Conservation (phyloP, 164 flowering plant species). For the Kingdonia uniflora region DNA sequence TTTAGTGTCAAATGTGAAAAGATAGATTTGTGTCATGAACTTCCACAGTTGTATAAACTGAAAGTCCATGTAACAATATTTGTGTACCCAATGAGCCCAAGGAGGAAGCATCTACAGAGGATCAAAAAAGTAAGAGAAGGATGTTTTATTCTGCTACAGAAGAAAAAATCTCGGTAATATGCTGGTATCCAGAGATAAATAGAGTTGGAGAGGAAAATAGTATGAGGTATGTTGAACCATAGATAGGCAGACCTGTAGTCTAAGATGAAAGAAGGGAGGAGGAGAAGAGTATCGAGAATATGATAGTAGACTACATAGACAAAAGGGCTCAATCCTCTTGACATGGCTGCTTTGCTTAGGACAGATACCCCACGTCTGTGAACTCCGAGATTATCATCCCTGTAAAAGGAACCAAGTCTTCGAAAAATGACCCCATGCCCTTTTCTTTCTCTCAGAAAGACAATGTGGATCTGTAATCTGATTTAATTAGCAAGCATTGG, state of each 20-base stretch:
- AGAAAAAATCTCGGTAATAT: background rate
- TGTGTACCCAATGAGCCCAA: constrained; percentile 27
- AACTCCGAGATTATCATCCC: constrained; percentile 4
- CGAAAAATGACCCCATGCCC: no score
- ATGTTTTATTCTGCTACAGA: background rate
- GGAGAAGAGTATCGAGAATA: constrained; percentile 4
- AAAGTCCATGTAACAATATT: background rate
- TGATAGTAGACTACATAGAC: constrained; percentile 5
- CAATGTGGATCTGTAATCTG: no score
- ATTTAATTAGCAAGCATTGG: no score
- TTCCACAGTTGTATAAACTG: no score
- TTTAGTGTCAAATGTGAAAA: no score
- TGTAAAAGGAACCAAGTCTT: background rate
- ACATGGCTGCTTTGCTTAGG: constrained; percentile 11
- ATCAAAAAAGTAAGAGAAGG: constrained; percentile 19
- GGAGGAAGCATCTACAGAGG: constrained; percentile 30
- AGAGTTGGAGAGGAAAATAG: no score
- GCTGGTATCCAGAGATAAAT: no score
- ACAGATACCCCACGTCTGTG: background rate
- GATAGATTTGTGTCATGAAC: no score
- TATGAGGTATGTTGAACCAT: no score
- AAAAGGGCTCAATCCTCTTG: constrained; percentile 6
- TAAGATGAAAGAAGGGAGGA: constrained; percentile 6
- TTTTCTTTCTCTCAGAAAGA: no score
- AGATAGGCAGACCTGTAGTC: background rate